These are phyloP conservation scores for Herpetomonas tarakana DNA, from an alignment of 208 protist genomes.

Conservation along the genomic window DNA sequence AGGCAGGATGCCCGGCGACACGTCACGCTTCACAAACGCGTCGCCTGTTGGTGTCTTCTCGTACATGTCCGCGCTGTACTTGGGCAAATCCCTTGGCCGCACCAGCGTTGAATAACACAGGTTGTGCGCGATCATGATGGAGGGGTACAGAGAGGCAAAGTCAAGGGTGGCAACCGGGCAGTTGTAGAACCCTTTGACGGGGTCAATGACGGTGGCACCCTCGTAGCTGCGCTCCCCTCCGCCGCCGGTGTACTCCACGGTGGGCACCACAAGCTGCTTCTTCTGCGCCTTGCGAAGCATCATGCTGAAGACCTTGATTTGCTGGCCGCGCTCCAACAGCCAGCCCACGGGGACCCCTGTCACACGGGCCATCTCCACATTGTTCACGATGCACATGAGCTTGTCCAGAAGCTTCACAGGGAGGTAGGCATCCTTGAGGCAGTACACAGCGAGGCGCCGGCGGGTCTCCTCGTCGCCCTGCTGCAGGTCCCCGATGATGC, in stretches of 20 bases:
- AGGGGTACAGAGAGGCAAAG: constrained; percentile 99
- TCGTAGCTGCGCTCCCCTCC: constrained; percentile 88
- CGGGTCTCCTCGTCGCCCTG: constrained; percentile 96
- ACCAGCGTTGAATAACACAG: constrained; percentile 98
- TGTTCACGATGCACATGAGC: constrained; percentile 98
- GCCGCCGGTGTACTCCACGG: constrained; percentile 60
- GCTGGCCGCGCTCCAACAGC: constrained; percentile 97
- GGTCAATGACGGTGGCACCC: constrained; percentile 99
- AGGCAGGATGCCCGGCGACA: constrained; percentile 80
- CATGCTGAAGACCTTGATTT: constrained; percentile 98
- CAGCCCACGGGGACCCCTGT: constrained; percentile 98
- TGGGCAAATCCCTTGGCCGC: constrained; percentile 68
- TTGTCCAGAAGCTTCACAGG: constrained; percentile 97
- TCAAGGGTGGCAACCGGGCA: constrained; percentile 98
- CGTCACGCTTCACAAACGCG: constrained; percentile 74
- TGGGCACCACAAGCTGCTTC: constrained; percentile 81
- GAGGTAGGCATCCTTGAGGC: constrained; percentile 97
- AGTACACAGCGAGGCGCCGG: constrained; percentile 98
- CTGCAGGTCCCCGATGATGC: constrained; percentile 97
- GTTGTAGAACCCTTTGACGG: constrained; percentile 96
- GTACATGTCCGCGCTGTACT: constrained; percentile 77
- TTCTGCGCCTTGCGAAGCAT: constrained; percentile 83
- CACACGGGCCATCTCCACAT: constrained; percentile 99
- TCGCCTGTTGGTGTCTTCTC: constrained; percentile 68
- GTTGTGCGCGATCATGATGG: constrained; percentile 99